Evolutionary conservation across 2,329 filamentous ascomycete genomes (phyloP).

Genomic region (Septoria petroselini): DNA sequence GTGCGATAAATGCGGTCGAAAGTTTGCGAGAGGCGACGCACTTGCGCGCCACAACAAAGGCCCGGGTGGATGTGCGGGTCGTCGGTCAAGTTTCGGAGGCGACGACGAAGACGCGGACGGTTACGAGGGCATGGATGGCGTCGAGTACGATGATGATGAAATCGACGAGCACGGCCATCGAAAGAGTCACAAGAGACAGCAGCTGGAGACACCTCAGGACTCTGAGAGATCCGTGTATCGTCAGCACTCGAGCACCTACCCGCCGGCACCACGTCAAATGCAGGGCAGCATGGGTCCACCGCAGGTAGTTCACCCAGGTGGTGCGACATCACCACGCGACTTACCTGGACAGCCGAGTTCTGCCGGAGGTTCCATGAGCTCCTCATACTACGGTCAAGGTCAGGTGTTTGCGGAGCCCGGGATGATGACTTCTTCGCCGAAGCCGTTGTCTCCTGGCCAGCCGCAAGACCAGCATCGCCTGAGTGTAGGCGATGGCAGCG

Average conservation of each 20-base stretch:
- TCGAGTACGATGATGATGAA: conserved; percentile 64
- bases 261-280: conserved; percentile 47
- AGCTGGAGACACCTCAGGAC: conserved; percentile 59
- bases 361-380: conserved; percentile 24
- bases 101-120: conserved; percentile 63
- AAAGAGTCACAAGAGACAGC: conserved; percentile 69
- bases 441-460: conserved; percentile 69
- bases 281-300: conserved; percentile 39
- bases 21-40: conserved; percentile 93
- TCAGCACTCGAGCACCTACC: conserved; percentile 72
- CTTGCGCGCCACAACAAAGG: conserved; percentile 93
- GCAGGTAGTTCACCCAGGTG: conserved; percentile 35
- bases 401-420: conserved; percentile 66
- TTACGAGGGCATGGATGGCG: conserved; percentile 58
- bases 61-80: conserved; percentile 88
- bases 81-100: conserved; percentile 78
- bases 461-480: conserved; percentile 51
- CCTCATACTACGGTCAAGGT: conserved; percentile 37
- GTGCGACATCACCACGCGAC: conserved; percentile 38
- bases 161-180: conserved; percentile 56
- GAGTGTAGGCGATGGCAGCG: conserved; percentile 48
- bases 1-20: conserved; percentile 89
- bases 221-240: conserved; percentile 57
- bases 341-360: conserved; percentile 37
- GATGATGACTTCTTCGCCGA: conserved; percentile 79